Percentiles rank a stretch among this genome's conserved stretches.
phyloP scores from a whole-genome alignment of 2,329 filamentous ascomycete species.

The Phialocephala subalpina region DNA sequence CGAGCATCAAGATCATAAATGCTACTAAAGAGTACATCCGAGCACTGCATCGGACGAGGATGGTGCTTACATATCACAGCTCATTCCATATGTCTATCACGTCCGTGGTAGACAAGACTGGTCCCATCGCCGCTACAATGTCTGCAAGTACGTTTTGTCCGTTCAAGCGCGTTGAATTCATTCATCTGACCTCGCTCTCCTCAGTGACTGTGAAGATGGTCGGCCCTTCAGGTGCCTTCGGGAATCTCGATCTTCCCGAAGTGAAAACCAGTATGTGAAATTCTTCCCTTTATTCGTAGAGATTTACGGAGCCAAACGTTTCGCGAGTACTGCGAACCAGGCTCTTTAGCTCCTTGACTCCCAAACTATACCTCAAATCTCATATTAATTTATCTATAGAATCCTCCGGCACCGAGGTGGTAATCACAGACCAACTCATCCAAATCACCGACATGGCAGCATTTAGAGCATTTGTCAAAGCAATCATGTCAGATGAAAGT shows the following conservation, averaged over 20 bases:
- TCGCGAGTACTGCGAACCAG: too few relatives aligned
- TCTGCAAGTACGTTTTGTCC: slow-evolving; percentile 7
- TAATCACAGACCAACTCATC: slow-evolving; percentile 22
- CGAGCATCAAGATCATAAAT: slow-evolving; percentile 29
- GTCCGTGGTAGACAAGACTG: slow-evolving; percentile 21
- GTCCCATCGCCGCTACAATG: slow-evolving; percentile 22
- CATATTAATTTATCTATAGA: too few relatives aligned
- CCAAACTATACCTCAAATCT: too few relatives aligned
- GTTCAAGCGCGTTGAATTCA: background rate
- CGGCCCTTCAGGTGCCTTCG: slow-evolving; percentile 21
- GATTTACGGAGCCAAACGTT: too few relatives aligned
- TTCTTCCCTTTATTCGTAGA: too few relatives aligned
- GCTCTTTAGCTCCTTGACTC: too few relatives aligned
- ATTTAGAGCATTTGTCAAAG: slow-evolving; percentile 24
- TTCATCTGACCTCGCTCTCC: background rate
- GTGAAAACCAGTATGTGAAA: slow-evolving; percentile 27
- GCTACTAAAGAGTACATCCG: slow-evolving; percentile 25
- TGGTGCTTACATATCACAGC: slow-evolving; percentile 10
- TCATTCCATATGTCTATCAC: slow-evolving; percentile 26
- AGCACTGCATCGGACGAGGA: too few relatives aligned
- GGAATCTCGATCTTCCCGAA: slow-evolving; percentile 21
- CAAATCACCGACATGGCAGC: slow-evolving; percentile 23
- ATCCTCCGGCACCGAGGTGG: slow-evolving; percentile 19
- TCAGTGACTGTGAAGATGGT: slow-evolving; percentile 25
- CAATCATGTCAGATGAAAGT: slow-evolving; percentile 22